Evolutionary conservation across 2,329 filamentous ascomycete species (phyloP).

Genomic region (Alternaria solani): DNA sequence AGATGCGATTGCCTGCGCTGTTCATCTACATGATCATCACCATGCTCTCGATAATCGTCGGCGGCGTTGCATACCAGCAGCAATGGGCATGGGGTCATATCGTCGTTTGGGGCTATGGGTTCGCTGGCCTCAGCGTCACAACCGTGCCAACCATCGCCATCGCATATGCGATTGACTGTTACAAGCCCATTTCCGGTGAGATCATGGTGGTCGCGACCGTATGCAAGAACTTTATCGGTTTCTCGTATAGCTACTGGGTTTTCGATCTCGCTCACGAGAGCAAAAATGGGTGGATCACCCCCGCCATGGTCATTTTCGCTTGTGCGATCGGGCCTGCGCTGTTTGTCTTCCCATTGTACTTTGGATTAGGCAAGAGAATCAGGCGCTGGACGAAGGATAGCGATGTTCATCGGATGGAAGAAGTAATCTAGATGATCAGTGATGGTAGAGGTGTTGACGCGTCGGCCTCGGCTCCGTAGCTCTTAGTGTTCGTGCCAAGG

Average conservation of each 20-base stretch:
- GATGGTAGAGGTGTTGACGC: not conserved
- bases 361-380: slow-evolving; percentile 53
- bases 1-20: slow-evolving; percentile 61
- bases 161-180: slow-evolving; percentile 58
- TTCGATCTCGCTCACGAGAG: slow-evolving; percentile 49
- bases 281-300: slow-evolving; percentile 51
- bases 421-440: slow-evolving; percentile 13
- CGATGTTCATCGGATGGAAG: slow-evolving; percentile 28
- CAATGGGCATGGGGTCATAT: slow-evolving; percentile 61
- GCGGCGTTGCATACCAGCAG: slow-evolving; percentile 58
- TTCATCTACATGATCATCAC: slow-evolving; percentile 61
- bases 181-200: slow-evolving; percentile 57
- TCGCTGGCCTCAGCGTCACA: slow-evolving; percentile 54
- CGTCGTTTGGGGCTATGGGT: slow-evolving; percentile 59
- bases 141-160: slow-evolving; percentile 55
- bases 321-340: slow-evolving; percentile 51
- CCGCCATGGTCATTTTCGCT: slow-evolving; percentile 56
- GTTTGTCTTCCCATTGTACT: slow-evolving; percentile 53
- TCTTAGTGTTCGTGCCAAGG: too few relatives aligned
- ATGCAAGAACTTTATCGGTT: slow-evolving; percentile 56
- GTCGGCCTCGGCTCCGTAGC: not conserved
- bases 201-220: slow-evolving; percentile 57
- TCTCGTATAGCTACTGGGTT: slow-evolving; percentile 55
- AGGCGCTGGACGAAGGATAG: slow-evolving; percentile 48
- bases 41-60: slow-evolving; percentile 58